Conservation (phyloP, 2,329 filamentous ascomycete species). For the Trichoderma koningiopsis region DNA sequence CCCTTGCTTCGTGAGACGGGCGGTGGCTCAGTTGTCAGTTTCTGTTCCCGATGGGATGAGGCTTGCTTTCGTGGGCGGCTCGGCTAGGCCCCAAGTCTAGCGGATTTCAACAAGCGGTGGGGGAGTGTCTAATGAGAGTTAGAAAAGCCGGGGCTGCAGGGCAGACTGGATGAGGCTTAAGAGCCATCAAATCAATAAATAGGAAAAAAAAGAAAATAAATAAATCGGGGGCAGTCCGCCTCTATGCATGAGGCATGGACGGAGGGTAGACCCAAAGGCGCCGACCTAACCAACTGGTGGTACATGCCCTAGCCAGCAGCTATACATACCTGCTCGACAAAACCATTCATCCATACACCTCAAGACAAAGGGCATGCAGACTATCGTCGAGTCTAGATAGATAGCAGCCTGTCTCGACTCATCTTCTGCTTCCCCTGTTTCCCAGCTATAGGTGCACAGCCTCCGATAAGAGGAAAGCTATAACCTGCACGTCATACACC, state of each 20-base stretch:
- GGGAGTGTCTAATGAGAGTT: conserved; percentile 14
- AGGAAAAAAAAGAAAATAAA: background rate
- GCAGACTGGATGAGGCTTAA: conserved; percentile 21
- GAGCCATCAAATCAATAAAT: conserved; percentile 7
- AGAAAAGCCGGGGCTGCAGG: conserved; percentile 8
- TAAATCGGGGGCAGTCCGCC: background rate
- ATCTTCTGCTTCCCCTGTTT: background rate
- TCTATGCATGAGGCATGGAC: conserved; percentile 1
- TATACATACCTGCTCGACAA: background rate
- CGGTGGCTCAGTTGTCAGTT: conserved; percentile 20
- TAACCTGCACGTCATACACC: conserved; percentile 2
- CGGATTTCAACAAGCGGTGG: conserved; percentile 21
- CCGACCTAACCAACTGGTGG: conserved; percentile 6
- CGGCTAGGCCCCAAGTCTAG: conserved; percentile 21
- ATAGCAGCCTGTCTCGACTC: conserved; percentile 9
- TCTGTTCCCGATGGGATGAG: conserved; percentile 15
- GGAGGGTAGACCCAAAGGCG: background rate
- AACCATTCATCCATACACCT: background rate
- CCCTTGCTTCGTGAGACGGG: conserved; percentile 17
- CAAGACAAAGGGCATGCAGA: conserved; percentile 1
- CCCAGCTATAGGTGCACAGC: background rate
- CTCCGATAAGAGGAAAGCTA: conserved; percentile 4
- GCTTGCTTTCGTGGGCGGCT: conserved; percentile 18
- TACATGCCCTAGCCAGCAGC: conserved; percentile 14
- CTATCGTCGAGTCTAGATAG: background rate